Base-by-base conservation (phyloP, 2,329 filamentous ascomycete species). In the Periglandula ipomoeae region DNA sequence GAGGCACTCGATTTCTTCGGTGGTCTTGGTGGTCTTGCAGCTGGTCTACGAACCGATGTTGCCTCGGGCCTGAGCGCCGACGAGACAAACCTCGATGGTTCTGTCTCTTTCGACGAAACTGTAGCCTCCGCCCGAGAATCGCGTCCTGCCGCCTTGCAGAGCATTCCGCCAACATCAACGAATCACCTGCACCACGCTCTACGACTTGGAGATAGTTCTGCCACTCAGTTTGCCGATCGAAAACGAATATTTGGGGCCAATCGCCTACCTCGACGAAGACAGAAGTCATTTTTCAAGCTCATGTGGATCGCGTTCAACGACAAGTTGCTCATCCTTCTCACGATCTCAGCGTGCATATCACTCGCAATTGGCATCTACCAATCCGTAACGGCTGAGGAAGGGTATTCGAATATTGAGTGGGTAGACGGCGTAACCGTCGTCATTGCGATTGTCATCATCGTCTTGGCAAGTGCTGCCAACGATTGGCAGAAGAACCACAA, bases 401-500 rank as follows among this genome's bases (percentile, higher is more conserved):
- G 64, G 37, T 61, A 67, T 35, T 70, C 80, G 5, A 75, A 75
- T 32, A 81, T 88, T 11, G 83, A 89, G 62, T 91, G 87, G 87
- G 83, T 89, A 5, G 87, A 91, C 65, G 86, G 86, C 54, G 81
- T 89, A 10, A 86, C 87, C 7, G 89, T 90, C 54, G 82, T 89
- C 39, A 77, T 84, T 20, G 87, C 86, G 45, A 87, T 90, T 52
- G 61, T 84, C 15, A 82, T 90, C 53, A 87, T 90, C 42, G 83
- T 89, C 3, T 65, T 85, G 19, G 86, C 88, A 19, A 86, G 85
- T 52, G 85, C 86, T n/a, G 69, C 82, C 30, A 90, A 89, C 55
- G 87, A 90, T 60, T 90, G 82, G 76, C 86, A 90, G 59, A 89
- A 89, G 64, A 86, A 89, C 62, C 76, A 83, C 41, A 84, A 88